These are phyloP conservation scores for Neostapfia colusana DNA, from an alignment of 176 grass and related monocot species.

Conservation along the genomic window DNA sequence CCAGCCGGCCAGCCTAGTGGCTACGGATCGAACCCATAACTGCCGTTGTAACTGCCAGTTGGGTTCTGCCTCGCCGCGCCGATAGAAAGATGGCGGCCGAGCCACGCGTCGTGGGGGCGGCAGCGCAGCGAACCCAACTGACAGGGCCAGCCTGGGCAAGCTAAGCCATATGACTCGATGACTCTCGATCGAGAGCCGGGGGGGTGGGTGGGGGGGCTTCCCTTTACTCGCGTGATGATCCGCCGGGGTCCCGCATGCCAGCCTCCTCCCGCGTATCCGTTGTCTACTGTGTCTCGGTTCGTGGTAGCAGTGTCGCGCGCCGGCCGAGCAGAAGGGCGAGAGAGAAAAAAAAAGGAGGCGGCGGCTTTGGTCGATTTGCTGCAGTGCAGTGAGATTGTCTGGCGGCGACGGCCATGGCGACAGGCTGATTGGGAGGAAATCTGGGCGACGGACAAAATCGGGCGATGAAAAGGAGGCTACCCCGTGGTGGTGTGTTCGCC, in stretches of 20 bases:
- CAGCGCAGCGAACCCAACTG: constrained; percentile 12
- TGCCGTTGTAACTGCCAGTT: constrained; percentile 29
- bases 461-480: not conserved
- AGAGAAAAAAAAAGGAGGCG: not conserved
- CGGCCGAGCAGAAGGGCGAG: not conserved
- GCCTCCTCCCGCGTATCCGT: not conserved
- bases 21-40: constrained; percentile 17
- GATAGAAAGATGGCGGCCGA: not conserved
- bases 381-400: not conserved
- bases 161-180: not conserved
- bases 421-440: not conserved
- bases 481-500: not conserved
- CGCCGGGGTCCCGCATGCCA: not conserved
- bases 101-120: constrained; percentile 27
- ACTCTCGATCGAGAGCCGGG: not conserved
- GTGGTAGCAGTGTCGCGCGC: not conserved
- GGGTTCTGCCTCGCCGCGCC: not conserved
- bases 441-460: not conserved
- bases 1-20: too few relatives aligned
- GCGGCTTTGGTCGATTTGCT: not conserved
- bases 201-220: too few relatives aligned
- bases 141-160: constrained; percentile 56
- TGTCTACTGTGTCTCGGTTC: not conserved
- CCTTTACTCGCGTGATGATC: not conserved
- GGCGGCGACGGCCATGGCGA: constrained; percentile 1